A percentile compares a stretch with the other conserved stretches of the same genome.
Evolutionary conservation across 2,329 filamentous ascomycete species (phyloP).

Genomic region (Exophiala calicioides): DNA sequence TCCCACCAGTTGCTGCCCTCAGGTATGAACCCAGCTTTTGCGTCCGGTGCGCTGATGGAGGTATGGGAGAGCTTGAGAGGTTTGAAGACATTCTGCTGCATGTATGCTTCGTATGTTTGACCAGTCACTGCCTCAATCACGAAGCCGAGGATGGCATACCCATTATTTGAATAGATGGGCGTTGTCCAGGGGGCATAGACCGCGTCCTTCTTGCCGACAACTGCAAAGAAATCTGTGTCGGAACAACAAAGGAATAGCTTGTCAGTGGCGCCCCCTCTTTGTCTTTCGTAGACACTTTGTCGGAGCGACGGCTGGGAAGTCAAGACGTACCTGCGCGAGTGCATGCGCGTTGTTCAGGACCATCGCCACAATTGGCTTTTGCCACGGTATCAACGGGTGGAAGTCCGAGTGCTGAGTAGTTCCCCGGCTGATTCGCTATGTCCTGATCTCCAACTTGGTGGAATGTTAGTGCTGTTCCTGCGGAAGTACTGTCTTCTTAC

Average conservation of each 20-base stretch:
- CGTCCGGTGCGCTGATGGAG: background rate
- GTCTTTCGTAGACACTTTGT: no score
- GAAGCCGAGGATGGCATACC: constrained; percentile 48
- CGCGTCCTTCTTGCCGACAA: constrained; percentile 38
- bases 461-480: no score
- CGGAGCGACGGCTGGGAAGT: background rate
- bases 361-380: no score
- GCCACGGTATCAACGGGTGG: no score
- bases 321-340: no score
- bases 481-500: no score
- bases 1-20: constrained; percentile 7
- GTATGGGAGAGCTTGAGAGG: background rate
- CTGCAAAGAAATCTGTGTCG: constrained; percentile 32
- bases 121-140: constrained; percentile 49
- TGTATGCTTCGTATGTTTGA: constrained; percentile 42
- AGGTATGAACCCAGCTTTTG: constrained; percentile 9
- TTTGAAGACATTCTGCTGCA: constrained; percentile 42
- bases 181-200: constrained; percentile 46
- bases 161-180: constrained; percentile 54
- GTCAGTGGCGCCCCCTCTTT: no score
- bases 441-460: no score
- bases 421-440: no score
- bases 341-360: no score
- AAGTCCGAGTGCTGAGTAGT: no score
- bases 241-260: background rate